These are phyloP conservation scores for Puccinellia tenuiflora DNA, from an alignment of 176 grass and related monocot species.

Conservation along the genomic window DNA sequence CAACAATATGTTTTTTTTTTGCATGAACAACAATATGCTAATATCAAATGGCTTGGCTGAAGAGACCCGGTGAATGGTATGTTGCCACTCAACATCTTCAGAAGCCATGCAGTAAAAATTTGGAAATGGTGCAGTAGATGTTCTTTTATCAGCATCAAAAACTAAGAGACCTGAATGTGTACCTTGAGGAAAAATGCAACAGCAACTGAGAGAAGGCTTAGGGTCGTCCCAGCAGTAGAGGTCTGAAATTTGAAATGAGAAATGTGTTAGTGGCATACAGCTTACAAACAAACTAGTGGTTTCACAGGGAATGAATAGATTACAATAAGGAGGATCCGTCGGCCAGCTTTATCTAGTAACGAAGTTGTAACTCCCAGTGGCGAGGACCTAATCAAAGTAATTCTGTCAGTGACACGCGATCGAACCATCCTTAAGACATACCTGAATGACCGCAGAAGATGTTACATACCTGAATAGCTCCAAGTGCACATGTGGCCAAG, in stretches of 20 bases:
- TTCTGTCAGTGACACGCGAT: neutral
- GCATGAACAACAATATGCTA: neutral
- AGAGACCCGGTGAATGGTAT: neutral
- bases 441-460: constrained; percentile 47
- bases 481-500: constrained; percentile 79
- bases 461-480: constrained; percentile 70
- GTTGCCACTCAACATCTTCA: neutral
- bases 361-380: constrained; percentile 85
- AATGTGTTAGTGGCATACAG: neutral
- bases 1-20: neutral
- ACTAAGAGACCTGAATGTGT: neutral
- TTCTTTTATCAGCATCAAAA: neutral
- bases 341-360: constrained; percentile 86
- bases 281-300: neutral
- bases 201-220: constrained; percentile 83
- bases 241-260: constrained; percentile 42
- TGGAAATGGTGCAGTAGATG: neutral
- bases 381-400: constrained; percentile 64
- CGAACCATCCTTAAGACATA: neutral
- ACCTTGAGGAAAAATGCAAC: constrained; percentile 89
- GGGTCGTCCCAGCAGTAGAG: constrained; percentile 58
- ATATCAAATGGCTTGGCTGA: neutral
- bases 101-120: neutral
- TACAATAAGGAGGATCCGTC: constrained; percentile 94
- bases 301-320: constrained; percentile 23